phyloP scores from a whole-genome alignment of 2,329 filamentous ascomycete genomes.

The Volutella citrinella region DNA sequence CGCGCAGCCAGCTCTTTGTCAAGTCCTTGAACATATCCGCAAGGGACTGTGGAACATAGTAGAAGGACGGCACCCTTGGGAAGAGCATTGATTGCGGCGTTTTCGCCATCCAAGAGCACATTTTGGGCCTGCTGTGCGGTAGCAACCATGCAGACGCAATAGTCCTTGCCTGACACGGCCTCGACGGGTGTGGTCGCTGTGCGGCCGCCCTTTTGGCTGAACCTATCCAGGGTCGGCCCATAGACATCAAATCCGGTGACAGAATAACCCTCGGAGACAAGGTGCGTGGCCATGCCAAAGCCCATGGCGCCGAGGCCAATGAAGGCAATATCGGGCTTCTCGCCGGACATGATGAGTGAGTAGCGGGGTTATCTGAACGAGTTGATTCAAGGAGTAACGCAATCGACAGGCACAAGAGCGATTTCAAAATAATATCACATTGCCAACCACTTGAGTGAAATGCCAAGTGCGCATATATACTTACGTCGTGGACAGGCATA shows the following conservation, averaged over 20 bases:
- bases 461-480: too few relatives aligned
- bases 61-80: slow-evolving; percentile 8
- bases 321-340: too few relatives aligned
- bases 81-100: slow-evolving; percentile 7
- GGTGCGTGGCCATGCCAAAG: slow-evolving; percentile 15
- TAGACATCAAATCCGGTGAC: slow-evolving; percentile 15
- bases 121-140: slow-evolving; percentile 13
- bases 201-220: slow-evolving; percentile 7
- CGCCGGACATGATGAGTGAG: too few relatives aligned
- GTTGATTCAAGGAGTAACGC: too few relatives aligned
- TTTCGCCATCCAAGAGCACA: slow-evolving; percentile 8
- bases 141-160: slow-evolving; percentile 17
- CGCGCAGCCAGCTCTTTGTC: slow-evolving; percentile 4
- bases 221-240: slow-evolving; percentile 6
- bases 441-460: too few relatives aligned
- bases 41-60: slow-evolving; percentile 12
- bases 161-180: slow-evolving; percentile 3
- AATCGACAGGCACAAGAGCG: too few relatives aligned
- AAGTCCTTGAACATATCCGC: slow-evolving; percentile 9
- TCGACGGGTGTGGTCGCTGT: slow-evolving; percentile 4
- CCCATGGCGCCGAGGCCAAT: slow-evolving; percentile 18
- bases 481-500: too few relatives aligned
- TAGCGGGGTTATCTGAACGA: too few relatives aligned
- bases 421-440: too few relatives aligned
- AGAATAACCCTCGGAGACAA: slow-evolving; percentile 11